Percentiles rank a stretch among this genome's conserved stretches.
These are phyloP conservation scores for Hyphochytrium catenoides DNA, from an alignment of 352 stramenopile species.

Conservation along the genomic window DNA sequence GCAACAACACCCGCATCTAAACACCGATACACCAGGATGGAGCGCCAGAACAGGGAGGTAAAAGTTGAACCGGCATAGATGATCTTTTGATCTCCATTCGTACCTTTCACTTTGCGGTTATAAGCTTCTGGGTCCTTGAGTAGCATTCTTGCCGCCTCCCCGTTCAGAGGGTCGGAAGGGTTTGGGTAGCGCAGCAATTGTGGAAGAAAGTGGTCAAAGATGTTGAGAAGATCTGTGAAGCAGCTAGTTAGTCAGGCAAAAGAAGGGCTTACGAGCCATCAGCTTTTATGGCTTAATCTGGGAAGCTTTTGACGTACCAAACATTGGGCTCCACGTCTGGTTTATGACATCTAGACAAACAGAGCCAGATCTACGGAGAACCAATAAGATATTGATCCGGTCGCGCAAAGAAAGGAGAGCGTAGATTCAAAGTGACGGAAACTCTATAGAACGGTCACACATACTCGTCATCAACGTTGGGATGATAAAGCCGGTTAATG, in stretches of 20 bases:
- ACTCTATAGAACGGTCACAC: conserved; percentile 1
- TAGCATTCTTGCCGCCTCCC: conserved; percentile 57
- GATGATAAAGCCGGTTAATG: conserved; percentile 74
- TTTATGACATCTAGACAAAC: conserved; percentile 83
- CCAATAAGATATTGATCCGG: not conserved
- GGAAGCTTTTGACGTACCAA: conserved; percentile 44
- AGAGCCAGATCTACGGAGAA: conserved; percentile 36
- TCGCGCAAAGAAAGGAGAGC: conserved; percentile 1
- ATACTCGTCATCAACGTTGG: conserved; percentile 77
- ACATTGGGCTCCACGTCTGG: conserved; percentile 82
- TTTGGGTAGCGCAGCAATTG: conserved; percentile 77
- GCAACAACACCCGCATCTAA: no score
- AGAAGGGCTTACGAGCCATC: not conserved
- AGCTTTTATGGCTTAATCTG: no score
- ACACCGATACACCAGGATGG: not conserved
- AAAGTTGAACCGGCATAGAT: conserved; percentile 3
- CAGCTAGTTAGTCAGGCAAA: conserved; percentile 5
- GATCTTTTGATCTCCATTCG: conserved; percentile 1
- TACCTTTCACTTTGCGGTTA: conserved; percentile 62
- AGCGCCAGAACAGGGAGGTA: conserved; percentile 1
- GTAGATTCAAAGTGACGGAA: not conserved
- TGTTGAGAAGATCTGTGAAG: conserved; percentile 58
- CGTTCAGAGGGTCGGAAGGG: conserved; percentile 68
- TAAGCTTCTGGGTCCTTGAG: conserved; percentile 65
- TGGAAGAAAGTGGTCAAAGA: conserved; percentile 78